These are phyloP conservation scores for Ascochyta lentis DNA, from an alignment of 2,329 filamentous ascomycete species.

Conservation along the genomic window DNA sequence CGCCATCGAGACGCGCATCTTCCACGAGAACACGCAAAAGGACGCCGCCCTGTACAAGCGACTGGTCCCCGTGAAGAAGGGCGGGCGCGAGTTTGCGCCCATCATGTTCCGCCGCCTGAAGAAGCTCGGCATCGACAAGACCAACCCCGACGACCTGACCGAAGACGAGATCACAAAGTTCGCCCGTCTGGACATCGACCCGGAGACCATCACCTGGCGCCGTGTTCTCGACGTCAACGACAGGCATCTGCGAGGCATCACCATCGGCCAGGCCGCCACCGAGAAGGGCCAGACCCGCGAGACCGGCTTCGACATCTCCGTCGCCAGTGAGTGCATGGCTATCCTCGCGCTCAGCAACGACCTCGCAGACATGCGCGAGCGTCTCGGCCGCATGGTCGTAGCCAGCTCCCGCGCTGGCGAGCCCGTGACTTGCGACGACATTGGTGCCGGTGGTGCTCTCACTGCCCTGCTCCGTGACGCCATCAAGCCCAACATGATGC, in stretches of 20 bases:
- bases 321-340: constrained; percentile 98
- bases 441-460: constrained; percentile 89
- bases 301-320: constrained; percentile 97
- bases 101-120: constrained; percentile 93
- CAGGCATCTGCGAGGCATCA: constrained; percentile 87
- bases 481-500: constrained; percentile 99
- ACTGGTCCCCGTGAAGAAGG: constrained; percentile 88
- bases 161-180: constrained; percentile 87
- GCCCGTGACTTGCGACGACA: constrained; percentile 93
- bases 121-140: constrained; percentile 96
- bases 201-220: constrained; percentile 95
- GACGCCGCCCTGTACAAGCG: constrained; percentile 86
- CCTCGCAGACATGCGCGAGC: constrained; percentile 87
- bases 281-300: constrained; percentile 88
- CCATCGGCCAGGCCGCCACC: constrained; percentile 84
- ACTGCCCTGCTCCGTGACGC: constrained; percentile 97
- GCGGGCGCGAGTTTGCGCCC: constrained; percentile 82
- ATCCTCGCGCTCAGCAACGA: constrained; percentile 92
- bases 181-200: constrained; percentile 94
- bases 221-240: constrained; percentile 98
- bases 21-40: constrained; percentile 95
- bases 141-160: constrained; percentile 87
- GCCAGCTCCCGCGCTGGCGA: constrained; percentile 85
- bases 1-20: constrained; percentile 96
- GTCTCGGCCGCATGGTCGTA: constrained; percentile 94